phyloP scores from a whole-genome alignment of 441 rosid species.

The Pelargonium citronellum region DNA sequence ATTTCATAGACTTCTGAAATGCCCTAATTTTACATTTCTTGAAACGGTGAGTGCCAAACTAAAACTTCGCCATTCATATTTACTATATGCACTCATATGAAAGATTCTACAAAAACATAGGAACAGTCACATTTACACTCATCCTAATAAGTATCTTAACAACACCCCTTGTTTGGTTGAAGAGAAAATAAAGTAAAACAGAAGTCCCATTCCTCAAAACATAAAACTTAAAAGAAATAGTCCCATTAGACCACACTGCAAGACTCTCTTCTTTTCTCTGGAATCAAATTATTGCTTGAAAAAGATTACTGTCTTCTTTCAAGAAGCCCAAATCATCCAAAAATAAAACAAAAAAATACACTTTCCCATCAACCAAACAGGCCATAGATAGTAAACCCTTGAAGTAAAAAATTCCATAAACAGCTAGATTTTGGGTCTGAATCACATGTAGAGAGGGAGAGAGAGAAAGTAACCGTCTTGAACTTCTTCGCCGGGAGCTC shows the following conservation, averaged over 20 bases:
- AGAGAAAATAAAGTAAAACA: not conserved
- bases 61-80: not conserved
- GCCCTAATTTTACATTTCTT: not conserved
- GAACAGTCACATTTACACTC: not conserved
- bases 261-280: not conserved
- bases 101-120: not conserved
- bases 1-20: not conserved
- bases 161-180: not conserved
- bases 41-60: not conserved
- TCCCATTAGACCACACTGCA: not conserved
- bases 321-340: not conserved
- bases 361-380: not conserved
- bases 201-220: not conserved
- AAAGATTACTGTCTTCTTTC: not conserved
- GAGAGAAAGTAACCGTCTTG: constrained; percentile 41
- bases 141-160: not conserved
- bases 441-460: not conserved
- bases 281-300: not conserved
- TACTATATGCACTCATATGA: not conserved
- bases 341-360: not conserved
- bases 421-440: too few relatives aligned
- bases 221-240: not conserved
- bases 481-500: constrained; percentile 45
- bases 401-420: not conserved
- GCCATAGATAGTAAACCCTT: not conserved